Evolutionary conservation across 2,329 filamentous ascomycete genomes (phyloP).

Genomic region (Scleromitrula shiraiana): DNA sequence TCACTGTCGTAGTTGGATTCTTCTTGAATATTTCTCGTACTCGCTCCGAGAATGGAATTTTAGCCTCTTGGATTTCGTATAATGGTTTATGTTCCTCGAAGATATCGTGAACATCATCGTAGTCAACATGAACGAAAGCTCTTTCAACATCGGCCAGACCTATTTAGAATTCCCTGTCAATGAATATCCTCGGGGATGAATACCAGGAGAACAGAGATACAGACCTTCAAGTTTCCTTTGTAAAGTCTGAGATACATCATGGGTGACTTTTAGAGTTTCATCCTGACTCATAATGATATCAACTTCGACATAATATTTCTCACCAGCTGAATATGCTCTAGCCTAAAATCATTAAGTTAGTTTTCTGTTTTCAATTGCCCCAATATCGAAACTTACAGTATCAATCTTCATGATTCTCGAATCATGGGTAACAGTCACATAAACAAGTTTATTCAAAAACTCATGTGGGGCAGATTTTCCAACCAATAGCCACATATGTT

Average conservation of each 20-base stretch:
- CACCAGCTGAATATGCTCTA: conserved; percentile 6
- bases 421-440: conserved; percentile 90
- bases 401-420: conserved; percentile 77
- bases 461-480: conserved; percentile 80
- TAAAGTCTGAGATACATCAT: conserved; percentile 88
- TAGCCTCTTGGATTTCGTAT: conserved; percentile 6
- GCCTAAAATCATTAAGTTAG: background rate
- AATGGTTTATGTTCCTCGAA: conserved; percentile 10
- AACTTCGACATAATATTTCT: conserved; percentile 82
- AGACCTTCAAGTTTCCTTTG: conserved; percentile 84
- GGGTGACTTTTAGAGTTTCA: conserved; percentile 66
- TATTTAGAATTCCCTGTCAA: background rate
- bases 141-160: conserved; percentile 78
- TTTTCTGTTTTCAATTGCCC: background rate
- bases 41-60: conserved; percentile 1
- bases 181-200: too few species aligned
- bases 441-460: conserved; percentile 89
- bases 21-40: conserved; percentile 6
- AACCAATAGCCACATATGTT: conserved; percentile 84
- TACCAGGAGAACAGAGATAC: too few species aligned
- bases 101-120: conserved; percentile 44
- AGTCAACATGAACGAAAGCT: conserved; percentile 95
- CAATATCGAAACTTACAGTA: conserved; percentile 38
- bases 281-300: conserved; percentile 87
- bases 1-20: background rate